A percentile compares a stretch with the other conserved stretches of the same genome.
Evolutionary conservation across 768 basidiomycete genomes (phyloP).

Genomic region (Boletus fagicola): DNA sequence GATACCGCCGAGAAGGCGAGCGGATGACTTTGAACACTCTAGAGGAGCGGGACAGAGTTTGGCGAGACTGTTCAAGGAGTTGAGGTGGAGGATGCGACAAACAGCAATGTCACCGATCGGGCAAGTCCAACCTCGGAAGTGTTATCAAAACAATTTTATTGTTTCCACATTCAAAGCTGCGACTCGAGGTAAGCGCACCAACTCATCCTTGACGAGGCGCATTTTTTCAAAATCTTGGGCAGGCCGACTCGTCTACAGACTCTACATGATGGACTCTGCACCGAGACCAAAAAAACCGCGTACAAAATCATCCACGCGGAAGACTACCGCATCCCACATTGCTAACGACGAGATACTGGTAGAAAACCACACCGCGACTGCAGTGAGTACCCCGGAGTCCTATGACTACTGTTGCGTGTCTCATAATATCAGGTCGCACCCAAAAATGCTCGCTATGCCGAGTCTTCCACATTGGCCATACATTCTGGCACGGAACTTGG

Average conservation of each 20-base stretch:
- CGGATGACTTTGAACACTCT: neutral
- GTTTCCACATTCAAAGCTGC: neutral
- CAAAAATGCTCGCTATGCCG: conserved; percentile 63
- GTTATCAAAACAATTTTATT: neutral
- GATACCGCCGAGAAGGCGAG: conserved; percentile 5
- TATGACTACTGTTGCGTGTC: neutral
- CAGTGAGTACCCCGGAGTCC: conserved; percentile 15
- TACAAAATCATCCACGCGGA: conserved; percentile 44
- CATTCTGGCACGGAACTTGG: conserved; percentile 65
- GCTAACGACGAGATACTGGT: conserved; percentile 24
- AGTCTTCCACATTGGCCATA: conserved; percentile 58
- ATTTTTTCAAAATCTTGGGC: neutral
- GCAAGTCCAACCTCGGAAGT: conserved; percentile 8
- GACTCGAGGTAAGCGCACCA: neutral
- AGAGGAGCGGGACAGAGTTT: neutral
- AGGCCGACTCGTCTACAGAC: neutral
- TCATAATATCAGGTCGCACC: conserved; percentile 39
- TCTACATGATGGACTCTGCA: conserved; percentile 39
- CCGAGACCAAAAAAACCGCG: conserved; percentile 52
- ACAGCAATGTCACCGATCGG: conserved; percentile 16
- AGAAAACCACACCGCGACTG: conserved; percentile 19
- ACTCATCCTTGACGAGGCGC: neutral
- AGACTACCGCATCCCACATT: conserved; percentile 9
- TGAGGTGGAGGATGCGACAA: neutral
- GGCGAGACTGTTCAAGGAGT: neutral